These are phyloP conservation scores for Penicillium bovifimosum DNA, from an alignment of 495 filamentous ascomycete genomes.

Conservation along the genomic window DNA sequence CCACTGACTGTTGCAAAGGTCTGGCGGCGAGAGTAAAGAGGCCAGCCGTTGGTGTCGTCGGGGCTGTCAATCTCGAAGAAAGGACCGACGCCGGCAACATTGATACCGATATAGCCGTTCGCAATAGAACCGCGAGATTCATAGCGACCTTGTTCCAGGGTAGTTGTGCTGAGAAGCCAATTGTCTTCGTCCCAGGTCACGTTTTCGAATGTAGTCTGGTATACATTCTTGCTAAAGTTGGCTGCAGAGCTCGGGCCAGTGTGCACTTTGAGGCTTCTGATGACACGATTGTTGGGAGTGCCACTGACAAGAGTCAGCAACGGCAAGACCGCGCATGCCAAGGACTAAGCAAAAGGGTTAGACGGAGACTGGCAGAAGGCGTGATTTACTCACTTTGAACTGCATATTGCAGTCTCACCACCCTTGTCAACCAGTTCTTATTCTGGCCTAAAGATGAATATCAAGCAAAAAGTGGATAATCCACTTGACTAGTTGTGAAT, in stretches of 20 bases:
- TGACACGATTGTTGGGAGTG: conserved; percentile 9
- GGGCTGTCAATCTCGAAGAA: conserved; percentile 57
- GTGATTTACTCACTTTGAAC: conserved; percentile 12
- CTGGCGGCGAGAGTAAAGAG: conserved; percentile 60
- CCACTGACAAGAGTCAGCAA: conserved; percentile 11
- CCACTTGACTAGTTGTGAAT: not conserved
- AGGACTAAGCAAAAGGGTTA: conserved; percentile 4
- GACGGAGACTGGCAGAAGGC: not conserved
- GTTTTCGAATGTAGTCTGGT: conserved; percentile 43
- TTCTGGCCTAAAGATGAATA: not conserved
- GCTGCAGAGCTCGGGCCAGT: conserved; percentile 1
- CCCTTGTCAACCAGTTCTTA: not conserved
- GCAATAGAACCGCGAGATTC: conserved; percentile 59
- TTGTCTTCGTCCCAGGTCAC: conserved; percentile 60
- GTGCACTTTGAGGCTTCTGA: conserved; percentile 10
- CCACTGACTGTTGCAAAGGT: conserved; percentile 70
- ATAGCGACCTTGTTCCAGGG: conserved; percentile 54
- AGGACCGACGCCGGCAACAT: conserved; percentile 59
- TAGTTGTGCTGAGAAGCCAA: conserved; percentile 54
- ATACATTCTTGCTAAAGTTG: conserved; percentile 29
- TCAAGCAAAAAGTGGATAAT: not conserved
- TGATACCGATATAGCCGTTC: conserved; percentile 57
- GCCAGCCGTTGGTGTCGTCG: conserved; percentile 67
- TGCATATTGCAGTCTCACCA: conserved; percentile 16
- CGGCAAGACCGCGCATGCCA: conserved; percentile 12